Evolutionary conservation across 768 basidiomycete species (phyloP).

Genomic region (Mycena alexandri): DNA sequence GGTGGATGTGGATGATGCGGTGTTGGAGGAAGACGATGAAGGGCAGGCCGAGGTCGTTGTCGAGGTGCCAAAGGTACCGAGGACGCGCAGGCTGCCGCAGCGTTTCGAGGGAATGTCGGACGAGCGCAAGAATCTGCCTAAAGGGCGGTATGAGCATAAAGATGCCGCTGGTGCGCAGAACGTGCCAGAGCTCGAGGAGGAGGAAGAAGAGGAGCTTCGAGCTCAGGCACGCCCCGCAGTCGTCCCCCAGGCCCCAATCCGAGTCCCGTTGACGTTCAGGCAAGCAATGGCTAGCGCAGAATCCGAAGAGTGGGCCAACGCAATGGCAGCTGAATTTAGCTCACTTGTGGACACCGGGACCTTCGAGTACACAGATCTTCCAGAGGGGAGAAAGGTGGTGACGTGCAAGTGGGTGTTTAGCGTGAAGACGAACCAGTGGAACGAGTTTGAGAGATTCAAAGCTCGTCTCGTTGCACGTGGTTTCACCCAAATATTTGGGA

Average conservation of each 20-base stretch:
- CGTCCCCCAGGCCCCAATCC: background rate
- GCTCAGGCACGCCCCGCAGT: slow-evolving; percentile 4
- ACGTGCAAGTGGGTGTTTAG: too few species aligned
- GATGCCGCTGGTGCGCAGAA: background rate
- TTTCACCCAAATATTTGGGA: too few species aligned
- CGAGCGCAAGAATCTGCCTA: slow-evolving; percentile 2
- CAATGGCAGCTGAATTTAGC: too few species aligned
- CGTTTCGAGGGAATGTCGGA: slow-evolving; percentile 6
- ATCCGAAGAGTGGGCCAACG: too few species aligned
- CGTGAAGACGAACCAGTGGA: too few species aligned
- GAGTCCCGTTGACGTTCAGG: slow-evolving; percentile 7
- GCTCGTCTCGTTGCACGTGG: too few species aligned
- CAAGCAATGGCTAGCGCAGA: slow-evolving; percentile 14
- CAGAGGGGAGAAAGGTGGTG: too few species aligned
- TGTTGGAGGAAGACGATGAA: background rate
- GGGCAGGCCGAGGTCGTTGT: background rate
- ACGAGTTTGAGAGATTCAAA: too few species aligned
- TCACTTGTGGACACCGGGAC: too few species aligned
- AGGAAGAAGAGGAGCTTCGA: slow-evolving; percentile 15
- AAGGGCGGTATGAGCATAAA: slow-evolving; percentile 9
- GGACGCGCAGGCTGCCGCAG: background rate
- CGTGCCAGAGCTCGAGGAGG: slow-evolving; percentile 18
- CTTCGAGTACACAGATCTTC: too few species aligned
- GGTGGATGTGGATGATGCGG: too few species aligned
- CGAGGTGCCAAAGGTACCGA: background rate